phyloP scores from a whole-genome alignment of 2,329 filamentous ascomycete genomes.

The Microdochium trichocladiopsis region DNA sequence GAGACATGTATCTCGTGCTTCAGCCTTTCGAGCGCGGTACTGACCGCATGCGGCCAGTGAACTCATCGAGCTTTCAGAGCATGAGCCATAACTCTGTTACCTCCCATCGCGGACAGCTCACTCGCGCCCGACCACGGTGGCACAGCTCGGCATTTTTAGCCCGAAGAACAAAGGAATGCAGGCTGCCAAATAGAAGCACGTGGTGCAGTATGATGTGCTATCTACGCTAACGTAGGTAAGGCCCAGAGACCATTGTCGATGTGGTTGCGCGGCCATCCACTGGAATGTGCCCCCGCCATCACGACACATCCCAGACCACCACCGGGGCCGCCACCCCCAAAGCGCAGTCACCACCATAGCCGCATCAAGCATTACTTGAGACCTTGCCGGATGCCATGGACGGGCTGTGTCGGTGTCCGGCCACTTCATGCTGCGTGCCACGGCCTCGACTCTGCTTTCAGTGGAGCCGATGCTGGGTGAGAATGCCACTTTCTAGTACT shows the following conservation, averaged over 20 bases:
- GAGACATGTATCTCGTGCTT: neutral
- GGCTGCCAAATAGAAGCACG: too few relatives aligned
- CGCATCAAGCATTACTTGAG: neutral
- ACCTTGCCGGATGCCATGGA: neutral
- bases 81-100: too few relatives aligned
- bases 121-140: too few relatives aligned
- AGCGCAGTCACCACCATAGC: neutral
- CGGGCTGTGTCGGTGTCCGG: neutral
- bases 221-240: neutral
- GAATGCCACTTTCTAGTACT: too few relatives aligned
- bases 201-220: too few relatives aligned
- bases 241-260: neutral
- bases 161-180: too few relatives aligned
- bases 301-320: neutral
- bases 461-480: neutral
- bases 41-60: neutral
- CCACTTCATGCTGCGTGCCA: neutral
- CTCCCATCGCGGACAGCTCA: too few relatives aligned
- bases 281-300: neutral
- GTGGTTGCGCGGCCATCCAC: neutral
- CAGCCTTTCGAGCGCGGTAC: neutral
- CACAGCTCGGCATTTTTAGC: too few relatives aligned
- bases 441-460: neutral
- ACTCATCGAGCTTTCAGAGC: too few relatives aligned
- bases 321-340: neutral